Conservation (phyloP, 1,284 basidiomycete species). For the Vanrija sp. region DNA sequence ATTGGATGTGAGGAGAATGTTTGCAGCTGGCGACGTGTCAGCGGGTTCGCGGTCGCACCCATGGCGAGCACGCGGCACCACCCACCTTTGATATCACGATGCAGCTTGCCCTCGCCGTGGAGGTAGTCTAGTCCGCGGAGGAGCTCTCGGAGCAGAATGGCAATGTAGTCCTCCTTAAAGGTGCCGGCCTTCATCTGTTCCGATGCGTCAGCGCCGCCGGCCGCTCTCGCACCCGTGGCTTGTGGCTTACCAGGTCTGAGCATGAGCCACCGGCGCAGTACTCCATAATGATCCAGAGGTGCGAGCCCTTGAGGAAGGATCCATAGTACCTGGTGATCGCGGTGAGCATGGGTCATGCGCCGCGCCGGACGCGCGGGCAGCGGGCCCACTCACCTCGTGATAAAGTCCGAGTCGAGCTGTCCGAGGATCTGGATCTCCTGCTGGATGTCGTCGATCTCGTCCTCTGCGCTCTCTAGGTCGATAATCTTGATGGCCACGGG, state of each 20-base stretch:
- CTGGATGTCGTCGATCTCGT: constrained; percentile 99
- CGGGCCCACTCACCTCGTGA: constrained; percentile 70
- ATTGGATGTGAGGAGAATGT: constrained; percentile 85
- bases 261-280: constrained; percentile 60
- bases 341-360: constrained; percentile 4
- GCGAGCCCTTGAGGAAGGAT: constrained; percentile 87
- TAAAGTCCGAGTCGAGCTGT: constrained; percentile 92
- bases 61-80: no score
- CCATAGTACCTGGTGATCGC: constrained; percentile 73
- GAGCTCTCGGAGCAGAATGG: constrained; percentile 89
- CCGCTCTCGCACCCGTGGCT: neutral
- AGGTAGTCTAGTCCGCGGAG: constrained; percentile 87
- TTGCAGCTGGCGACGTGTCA: constrained; percentile 64
- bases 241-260: constrained; percentile 50
- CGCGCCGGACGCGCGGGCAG: neutral
- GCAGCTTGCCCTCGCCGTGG: constrained; percentile 91
- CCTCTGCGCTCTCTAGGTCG: constrained; percentile 96
- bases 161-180: constrained; percentile 97
- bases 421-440: constrained; percentile 98
- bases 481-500: constrained; percentile 98
- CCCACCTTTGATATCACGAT: constrained; percentile 95
- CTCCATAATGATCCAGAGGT: constrained; percentile 99
- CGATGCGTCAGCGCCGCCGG: neutral
- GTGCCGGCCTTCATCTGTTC: constrained; percentile 92
- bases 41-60: no score